Evolutionary conservation across 805 yeast genomes (phyloP), one percentile per base, ranked within the genome.

Genomic region (Myxozyma nipponensis): DNA sequence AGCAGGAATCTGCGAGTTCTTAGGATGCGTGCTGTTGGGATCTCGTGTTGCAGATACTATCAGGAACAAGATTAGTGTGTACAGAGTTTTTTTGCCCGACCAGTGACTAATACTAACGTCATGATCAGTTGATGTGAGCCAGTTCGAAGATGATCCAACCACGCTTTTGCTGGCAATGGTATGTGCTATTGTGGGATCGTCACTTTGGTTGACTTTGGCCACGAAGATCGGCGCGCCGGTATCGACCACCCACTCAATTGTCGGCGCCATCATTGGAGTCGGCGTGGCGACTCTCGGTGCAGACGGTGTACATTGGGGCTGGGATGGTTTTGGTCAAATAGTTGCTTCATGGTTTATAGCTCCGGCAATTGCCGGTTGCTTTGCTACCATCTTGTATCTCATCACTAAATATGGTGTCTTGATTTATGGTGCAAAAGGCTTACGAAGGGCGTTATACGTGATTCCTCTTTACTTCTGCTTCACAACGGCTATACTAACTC

Each of bases 281-380:
- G 83, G 86, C 54, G 76, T 84, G 60, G 91, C 89, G 38, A 80
- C 88, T 35, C 77, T 74, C 58, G 88, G 88, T 50, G 79, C 78
- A 39, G 63, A 68, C 4, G 72, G 78, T 54, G 76, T 84, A 46
- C 69, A 65, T 47, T 84, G 91, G 91, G 89, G 88, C 24, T 84
- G 90, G 91, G 13, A 28, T 13, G 88, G 90, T 25, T 82, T 84
- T 51, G 62, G 85, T 0, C 83, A 81, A 66, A 84, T 84, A 56
- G 78, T 81, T 54, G 90, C 91, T 2, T 81, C 89, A 10, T 84
- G 90, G 90, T 81, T 82, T 62, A 79, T 84, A 69, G 89, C 91
- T 4, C 91, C 91, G 15, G 65, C 73, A 19, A 70, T 84, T 51
- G 84, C 90, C 15, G 91, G 88, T 54, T 61, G 65, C 34, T 76